Evolutionary conservation across 805 yeast species (phyloP), one percentile per base, ranked within the genome.

Genomic region (Wickerhamiella alocasiicola): DNA sequence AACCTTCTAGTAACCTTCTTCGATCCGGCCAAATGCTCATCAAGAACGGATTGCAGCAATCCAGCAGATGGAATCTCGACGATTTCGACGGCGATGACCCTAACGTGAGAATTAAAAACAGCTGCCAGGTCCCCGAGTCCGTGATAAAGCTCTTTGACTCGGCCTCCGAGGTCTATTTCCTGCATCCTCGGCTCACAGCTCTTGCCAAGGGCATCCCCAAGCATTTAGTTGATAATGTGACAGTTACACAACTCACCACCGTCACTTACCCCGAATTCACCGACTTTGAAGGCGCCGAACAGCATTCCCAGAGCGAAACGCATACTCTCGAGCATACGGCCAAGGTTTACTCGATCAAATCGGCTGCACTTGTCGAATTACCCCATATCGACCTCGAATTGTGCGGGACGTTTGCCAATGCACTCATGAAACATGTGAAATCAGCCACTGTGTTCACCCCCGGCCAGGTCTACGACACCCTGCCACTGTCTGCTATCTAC

Each of bases 31-130:
- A 35, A 12, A 49, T 50, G 52, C 29, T 47, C 18, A 45, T 50
- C 40, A 49, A 46, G 36, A 31, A 30, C 63, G 71, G 67, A 59
- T 62, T 19, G 74, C 68, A 29, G 50, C 56, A 34, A 68, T 66
- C 25, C 58, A 67, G n/a, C 69, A 73, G 15, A 68, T 79, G 45
- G 77, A 74, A 53, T 46, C 51, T 74, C 20, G 71, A 67, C 34
- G 73, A 70, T 34, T 68, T 61, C 7, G 60, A 53, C 11, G 60
- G 53, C 30, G 54, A 55, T 26, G 49, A 42, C 12, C 43, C 39
- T 5, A 46, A 45, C 15, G 31, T 40, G 9, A 37, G 34, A 7
- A 27, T 25, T 13, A 29, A 20, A 16, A 36, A 20, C 28, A 9
- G 4, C 11, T 28, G 30, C 24, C 5, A n/a, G 4, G 13, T 49